These are phyloP conservation scores for Quercus lobata DNA, from an alignment of 331 rosid genomes.

Conservation along the genomic window DNA sequence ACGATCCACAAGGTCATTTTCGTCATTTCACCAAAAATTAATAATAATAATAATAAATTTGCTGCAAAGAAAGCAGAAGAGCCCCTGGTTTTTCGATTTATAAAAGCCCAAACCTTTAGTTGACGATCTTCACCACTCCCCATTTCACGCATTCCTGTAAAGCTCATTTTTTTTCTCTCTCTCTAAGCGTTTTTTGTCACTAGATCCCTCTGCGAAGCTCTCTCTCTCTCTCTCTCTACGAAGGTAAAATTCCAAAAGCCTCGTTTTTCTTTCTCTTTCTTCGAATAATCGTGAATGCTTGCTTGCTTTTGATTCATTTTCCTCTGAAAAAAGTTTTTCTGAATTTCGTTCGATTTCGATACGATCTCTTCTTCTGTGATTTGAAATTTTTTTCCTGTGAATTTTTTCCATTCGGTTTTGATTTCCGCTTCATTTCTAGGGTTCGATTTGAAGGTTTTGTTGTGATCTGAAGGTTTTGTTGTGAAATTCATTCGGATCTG, in stretches of 20 bases:
- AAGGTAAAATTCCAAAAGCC: conserved; percentile 38
- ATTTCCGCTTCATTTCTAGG: not conserved
- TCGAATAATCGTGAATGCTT: not conserved
- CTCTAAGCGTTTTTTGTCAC: conserved; percentile 3
- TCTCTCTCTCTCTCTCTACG: conserved; percentile 16
- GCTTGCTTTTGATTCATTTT: not conserved
- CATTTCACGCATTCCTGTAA: conserved; percentile 36
- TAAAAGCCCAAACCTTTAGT: conserved; percentile 10
- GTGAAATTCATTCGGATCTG: conserved; percentile 35
- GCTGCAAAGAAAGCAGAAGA: not conserved
- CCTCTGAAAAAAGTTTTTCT: not conserved
- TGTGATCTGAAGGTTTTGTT: conserved; percentile 32
- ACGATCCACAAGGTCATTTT: conserved; percentile 16
- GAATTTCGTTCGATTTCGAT: not conserved
- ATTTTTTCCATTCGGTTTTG: not conserved
- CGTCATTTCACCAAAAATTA: not conserved
- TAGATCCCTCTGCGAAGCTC: conserved; percentile 44
- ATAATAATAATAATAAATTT: not conserved
- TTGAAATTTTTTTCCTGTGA: not conserved
- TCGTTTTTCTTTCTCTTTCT: not conserved
- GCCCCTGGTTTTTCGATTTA: conserved; percentile 18
- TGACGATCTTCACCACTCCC: not conserved
- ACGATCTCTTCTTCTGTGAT: not conserved
- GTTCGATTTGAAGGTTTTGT: not conserved
- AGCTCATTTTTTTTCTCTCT: conserved; percentile 17